Conservation (phyloP, 768 basidiomycete genomes). For the Panellus pusillus region DNA sequence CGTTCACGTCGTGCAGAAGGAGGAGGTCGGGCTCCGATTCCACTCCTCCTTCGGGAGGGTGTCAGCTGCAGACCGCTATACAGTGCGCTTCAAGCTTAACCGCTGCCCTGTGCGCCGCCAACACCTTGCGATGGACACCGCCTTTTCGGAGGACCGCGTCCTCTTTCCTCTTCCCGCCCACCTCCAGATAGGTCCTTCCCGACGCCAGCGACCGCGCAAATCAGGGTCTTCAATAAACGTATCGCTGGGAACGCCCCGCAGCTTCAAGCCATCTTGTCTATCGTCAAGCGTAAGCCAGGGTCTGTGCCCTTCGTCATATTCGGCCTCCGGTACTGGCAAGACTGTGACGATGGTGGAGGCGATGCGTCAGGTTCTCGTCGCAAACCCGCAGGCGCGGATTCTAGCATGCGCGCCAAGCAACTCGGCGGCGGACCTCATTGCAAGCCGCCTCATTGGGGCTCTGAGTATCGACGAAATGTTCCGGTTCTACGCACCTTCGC, state of each 20-base stretch:
- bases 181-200: conserved; percentile 19
- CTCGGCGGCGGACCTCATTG: conserved; percentile 63
- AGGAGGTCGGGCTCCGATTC: conserved; percentile 54
- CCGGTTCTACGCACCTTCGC: conserved; percentile 56
- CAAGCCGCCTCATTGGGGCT: conserved; percentile 38
- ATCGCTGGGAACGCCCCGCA: conserved; percentile 51
- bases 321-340: conserved; percentile 70
- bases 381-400: conserved; percentile 43
- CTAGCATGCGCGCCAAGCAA: conserved; percentile 71
- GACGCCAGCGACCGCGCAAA: conserved; percentile 7
- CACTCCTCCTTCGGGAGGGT: conserved; percentile 41
- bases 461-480: conserved; percentile 43
- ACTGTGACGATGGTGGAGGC: conserved; percentile 66
- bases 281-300: conserved; percentile 43
- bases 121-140: conserved; percentile 54
- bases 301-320: conserved; percentile 59
- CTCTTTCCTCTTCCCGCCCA: conserved; percentile 47
- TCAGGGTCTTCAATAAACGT: conserved; percentile 40
- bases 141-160: conserved; percentile 44
- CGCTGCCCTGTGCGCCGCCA: conserved; percentile 56
- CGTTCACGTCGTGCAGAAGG: conserved; percentile 51
- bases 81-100: conserved; percentile 58
- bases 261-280: conserved; percentile 47
- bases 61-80: conserved; percentile 38
- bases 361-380: conserved; percentile 52